Conservation (phyloP, 768 basidiomycete species). For the Scleroderma citrinum region DNA sequence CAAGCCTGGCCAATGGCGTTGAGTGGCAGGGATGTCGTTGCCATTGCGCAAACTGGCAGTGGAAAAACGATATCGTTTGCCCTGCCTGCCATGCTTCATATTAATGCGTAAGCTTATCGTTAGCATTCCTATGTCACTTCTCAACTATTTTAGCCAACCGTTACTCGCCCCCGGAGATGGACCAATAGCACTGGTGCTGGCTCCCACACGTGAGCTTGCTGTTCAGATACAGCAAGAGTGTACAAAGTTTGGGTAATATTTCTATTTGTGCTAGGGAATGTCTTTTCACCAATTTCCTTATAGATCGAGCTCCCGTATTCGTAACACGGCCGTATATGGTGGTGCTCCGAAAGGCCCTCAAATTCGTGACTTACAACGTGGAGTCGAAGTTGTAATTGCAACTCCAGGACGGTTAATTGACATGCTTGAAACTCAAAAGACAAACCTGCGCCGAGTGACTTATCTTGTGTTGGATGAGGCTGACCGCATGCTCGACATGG, state of each 20-base stretch:
- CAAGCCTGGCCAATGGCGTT: conserved; percentile 99
- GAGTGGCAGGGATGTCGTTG: conserved; percentile 88
- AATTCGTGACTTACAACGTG: conserved; percentile 94
- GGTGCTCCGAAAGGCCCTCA: conserved; percentile 98
- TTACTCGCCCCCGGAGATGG: conserved; percentile 91
- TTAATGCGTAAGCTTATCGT: conserved; percentile 80
- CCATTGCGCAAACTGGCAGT: conserved; percentile 96
- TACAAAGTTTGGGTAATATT: conserved; percentile 84
- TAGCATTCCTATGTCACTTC: not conserved
- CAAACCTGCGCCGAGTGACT: conserved; percentile 91
- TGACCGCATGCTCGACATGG: conserved; percentile 99
- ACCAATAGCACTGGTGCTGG: conserved; percentile 93
- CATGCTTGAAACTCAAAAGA: conserved; percentile 96
- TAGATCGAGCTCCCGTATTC: conserved; percentile 87
- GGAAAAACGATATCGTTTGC: conserved; percentile 99
- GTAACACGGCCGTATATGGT: conserved; percentile 98
- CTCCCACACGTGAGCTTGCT: conserved; percentile 96
- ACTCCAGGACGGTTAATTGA: conserved; percentile 99
- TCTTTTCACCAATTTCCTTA: conserved; percentile 1
- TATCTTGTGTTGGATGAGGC: conserved; percentile 99
- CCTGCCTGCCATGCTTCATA: conserved; percentile 98
- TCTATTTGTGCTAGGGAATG: not conserved
- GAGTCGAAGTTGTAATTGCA: conserved; percentile 98
- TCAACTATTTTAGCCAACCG: conserved; percentile 60
- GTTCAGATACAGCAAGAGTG: conserved; percentile 99